Evolutionary conservation across 257 asterid genomes (phyloP).

Genomic region (Ligustrum vulgare): DNA sequence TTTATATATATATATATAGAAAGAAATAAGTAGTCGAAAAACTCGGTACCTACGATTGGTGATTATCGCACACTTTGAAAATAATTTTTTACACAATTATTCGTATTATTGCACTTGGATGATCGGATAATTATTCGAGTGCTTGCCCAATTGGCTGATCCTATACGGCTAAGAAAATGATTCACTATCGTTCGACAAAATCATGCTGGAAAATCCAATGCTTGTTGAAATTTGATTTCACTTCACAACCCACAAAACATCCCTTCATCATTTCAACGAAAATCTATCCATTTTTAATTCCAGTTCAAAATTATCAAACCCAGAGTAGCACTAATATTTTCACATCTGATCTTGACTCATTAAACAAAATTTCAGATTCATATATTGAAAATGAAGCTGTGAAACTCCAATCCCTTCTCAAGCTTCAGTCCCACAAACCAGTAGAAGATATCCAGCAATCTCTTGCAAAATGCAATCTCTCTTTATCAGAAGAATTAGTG

Average conservation of each 20-base stretch:
- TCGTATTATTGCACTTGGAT: no score
- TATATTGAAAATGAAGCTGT: conserved; percentile 46
- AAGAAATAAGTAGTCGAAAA: no score
- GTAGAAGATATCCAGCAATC: conserved; percentile 38
- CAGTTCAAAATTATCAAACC: conserved; percentile 24
- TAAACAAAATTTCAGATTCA: conserved; percentile 13
- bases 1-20: no score
- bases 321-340: conserved; percentile 7
- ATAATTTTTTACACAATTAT: no score
- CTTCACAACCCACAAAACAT: conserved; percentile 1
- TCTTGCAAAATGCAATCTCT: conserved; percentile 37
- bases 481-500: conserved; percentile 52
- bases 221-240: conserved; percentile 8
- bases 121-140: no score
- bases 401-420: conserved; percentile 53
- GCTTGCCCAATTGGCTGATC: no score
- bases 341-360: conserved; percentile 18
- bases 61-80: no score
- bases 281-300: conserved; percentile 12
- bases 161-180: no score
- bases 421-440: conserved; percentile 35
- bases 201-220: conserved; percentile 19
- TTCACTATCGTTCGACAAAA: background rate
- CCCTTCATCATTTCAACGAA: conserved; percentile 17
- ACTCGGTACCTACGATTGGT: no score